phyloP scores from a whole-genome alignment of 345 rosid genomes.

The Pugionium cornutum region DNA sequence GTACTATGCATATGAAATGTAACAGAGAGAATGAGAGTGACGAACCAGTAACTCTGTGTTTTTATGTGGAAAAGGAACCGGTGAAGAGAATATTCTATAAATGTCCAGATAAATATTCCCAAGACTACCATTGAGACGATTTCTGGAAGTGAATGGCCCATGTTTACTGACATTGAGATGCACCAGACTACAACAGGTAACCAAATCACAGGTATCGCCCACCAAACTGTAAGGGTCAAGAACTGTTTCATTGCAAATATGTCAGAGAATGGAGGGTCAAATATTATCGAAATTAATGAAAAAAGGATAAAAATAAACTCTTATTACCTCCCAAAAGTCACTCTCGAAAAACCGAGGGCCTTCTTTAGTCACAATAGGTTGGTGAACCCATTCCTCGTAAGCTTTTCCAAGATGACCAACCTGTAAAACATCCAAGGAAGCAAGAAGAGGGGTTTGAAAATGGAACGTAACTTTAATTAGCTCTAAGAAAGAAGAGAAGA shows the following conservation, averaged over 20 bases:
- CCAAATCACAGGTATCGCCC: conserved; percentile 78
- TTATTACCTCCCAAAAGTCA: conserved; percentile 60
- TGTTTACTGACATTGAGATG: conserved; percentile 43
- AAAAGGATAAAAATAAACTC: conserved; percentile 8
- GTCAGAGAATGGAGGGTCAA: conserved; percentile 22
- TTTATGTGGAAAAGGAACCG: conserved; percentile 76
- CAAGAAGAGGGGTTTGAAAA: not conserved
- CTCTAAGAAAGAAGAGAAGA: conserved; percentile 7
- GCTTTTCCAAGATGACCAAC: conserved; percentile 85
- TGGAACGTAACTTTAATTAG: not conserved
- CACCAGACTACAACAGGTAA: conserved; percentile 60
- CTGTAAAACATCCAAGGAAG: conserved; percentile 41
- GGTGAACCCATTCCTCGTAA: conserved; percentile 81
- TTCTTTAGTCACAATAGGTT: conserved; percentile 67
- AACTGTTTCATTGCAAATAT: conserved; percentile 45
- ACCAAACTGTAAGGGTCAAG: conserved; percentile 77
- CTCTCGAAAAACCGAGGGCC: conserved; percentile 71
- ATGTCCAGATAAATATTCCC: conserved; percentile 70
- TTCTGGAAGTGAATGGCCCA: conserved; percentile 52
- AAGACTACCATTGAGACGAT: conserved; percentile 41
- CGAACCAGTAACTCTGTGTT: conserved; percentile 64
- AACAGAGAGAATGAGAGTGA: conserved; percentile 12
- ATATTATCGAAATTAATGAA: not conserved
- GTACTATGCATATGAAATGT: conserved; percentile 10
- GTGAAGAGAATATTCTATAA: conserved; percentile 66